Base-by-base conservation (phyloP, 2,329 filamentous ascomycete species). In the Pseudopyricularia cyperi region DNA sequence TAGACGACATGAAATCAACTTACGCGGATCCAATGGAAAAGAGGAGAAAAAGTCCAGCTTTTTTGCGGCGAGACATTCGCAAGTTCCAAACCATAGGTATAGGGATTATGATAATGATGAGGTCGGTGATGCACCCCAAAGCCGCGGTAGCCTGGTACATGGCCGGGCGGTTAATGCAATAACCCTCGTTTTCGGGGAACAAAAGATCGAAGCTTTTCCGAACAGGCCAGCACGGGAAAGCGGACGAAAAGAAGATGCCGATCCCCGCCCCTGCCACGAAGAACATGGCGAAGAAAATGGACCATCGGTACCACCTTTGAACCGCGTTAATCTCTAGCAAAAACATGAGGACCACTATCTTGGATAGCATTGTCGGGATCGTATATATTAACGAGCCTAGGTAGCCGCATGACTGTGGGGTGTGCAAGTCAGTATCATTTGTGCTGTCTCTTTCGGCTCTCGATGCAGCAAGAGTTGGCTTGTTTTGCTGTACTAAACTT, bases 81-180 rank as follows among this genome's bases (percentile, higher is more conserved):
- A 56, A 49, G 12, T 9, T 37, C 30, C 22, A 9, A 3, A 37
- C 28, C 47, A 49, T 49, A 0, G 56, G 55, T n/a, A 57, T 50
- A 1, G 56, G 56, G 37, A 57, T 51, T 9, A 48, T 37, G 26
- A 57, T 46, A 12, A 57, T 51, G 15, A 55, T 19, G 9, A 56
- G 24, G 42, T 57, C 56, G 5, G 55, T 56, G 35, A 55, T 42
- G 30, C 52, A 52, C 22, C 55, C 55, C 7, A 57, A 48, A 7
- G 51, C 52, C 14, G 56, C 56, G 5, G 54, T 56, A 9, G 56
- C 55, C 32, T 55, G 47, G 47, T 55, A 56, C 33, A 57, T 35
- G 12, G 53, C 52, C 11, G 52, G 47, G 4, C 48, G 49, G 42
- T 57, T 44, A 46, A 57, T 53, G 51, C 56, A 57, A 3, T 46